These are phyloP conservation scores for Orbilia blumenaviensis DNA, from an alignment of 2,329 filamentous ascomycete genomes.

Conservation along the genomic window DNA sequence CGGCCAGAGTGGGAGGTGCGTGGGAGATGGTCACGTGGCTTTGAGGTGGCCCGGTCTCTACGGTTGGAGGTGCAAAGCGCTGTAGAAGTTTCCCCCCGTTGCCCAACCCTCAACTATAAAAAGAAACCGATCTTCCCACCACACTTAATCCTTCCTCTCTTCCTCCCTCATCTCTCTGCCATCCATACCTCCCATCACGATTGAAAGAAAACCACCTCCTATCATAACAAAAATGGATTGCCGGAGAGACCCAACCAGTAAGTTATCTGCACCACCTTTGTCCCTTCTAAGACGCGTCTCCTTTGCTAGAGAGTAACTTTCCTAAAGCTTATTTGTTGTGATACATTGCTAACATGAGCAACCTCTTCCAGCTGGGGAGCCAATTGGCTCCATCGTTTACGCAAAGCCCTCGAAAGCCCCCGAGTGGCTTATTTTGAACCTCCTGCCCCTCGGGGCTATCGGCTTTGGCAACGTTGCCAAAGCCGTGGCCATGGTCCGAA, in stretches of 20 bases:
- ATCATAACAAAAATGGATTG: conserved; percentile 28
- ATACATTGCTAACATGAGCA: background rate
- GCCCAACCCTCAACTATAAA: background rate
- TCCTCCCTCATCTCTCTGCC: background rate
- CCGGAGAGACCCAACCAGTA: conserved; percentile 25
- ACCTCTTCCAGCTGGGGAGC: conserved; percentile 10
- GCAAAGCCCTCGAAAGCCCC: conserved; percentile 25
- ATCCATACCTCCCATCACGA: background rate
- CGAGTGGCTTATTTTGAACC: conserved; percentile 23
- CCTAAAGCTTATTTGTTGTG: background rate
- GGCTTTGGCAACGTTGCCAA: background rate
- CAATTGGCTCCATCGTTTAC: conserved; percentile 32
- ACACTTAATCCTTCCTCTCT: background rate
- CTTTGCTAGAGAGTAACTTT: background rate
- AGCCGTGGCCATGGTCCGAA: conserved; percentile 22
- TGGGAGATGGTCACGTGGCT: no score
- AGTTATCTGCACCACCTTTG: background rate
- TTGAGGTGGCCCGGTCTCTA: no score
- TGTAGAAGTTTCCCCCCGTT: background rate
- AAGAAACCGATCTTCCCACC: background rate
- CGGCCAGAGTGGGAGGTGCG: no score
- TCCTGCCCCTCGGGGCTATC: conserved; percentile 27
- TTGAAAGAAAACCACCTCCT: no score
- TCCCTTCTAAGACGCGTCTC: background rate
- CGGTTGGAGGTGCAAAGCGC: no score